phyloP scores from a whole-genome alignment of 2,329 filamentous ascomycete species.

The Fusarium praegraminearum region DNA sequence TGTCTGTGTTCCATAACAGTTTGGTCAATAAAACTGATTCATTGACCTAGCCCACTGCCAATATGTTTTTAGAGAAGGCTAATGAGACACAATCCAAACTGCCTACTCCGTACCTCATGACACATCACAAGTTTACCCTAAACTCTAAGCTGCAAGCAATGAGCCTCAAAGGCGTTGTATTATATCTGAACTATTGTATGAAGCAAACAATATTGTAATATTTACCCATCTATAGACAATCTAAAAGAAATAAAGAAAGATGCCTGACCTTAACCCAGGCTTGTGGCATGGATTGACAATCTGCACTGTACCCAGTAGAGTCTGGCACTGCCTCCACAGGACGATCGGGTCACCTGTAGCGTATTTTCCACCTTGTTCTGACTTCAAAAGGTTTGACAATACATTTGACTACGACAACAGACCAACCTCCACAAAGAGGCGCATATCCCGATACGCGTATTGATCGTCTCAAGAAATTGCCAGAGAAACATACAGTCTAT shows the following conservation, averaged over 20 bases:
- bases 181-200: neutral
- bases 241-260: too few relatives aligned
- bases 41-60: neutral
- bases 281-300: neutral
- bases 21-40: neutral
- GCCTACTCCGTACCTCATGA: too few relatives aligned
- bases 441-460: neutral
- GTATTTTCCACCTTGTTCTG: constrained; percentile 4
- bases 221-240: neutral
- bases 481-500: neutral
- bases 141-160: too few relatives aligned
- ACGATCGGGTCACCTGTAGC: constrained; percentile 19
- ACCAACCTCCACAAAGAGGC: neutral
- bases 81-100: neutral
- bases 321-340: constrained; percentile 9
- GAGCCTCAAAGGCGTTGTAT: neutral
- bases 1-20: neutral
- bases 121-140: too few relatives aligned
- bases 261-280: too few relatives aligned
- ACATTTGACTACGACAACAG: neutral
- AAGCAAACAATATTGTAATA: neutral
- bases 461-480: neutral
- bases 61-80: neutral
- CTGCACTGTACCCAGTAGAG: constrained; percentile 1
- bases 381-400: neutral